Base-by-base conservation (phyloP, 805 yeast species). In the Zygosaccharomyces lentus region DNA sequence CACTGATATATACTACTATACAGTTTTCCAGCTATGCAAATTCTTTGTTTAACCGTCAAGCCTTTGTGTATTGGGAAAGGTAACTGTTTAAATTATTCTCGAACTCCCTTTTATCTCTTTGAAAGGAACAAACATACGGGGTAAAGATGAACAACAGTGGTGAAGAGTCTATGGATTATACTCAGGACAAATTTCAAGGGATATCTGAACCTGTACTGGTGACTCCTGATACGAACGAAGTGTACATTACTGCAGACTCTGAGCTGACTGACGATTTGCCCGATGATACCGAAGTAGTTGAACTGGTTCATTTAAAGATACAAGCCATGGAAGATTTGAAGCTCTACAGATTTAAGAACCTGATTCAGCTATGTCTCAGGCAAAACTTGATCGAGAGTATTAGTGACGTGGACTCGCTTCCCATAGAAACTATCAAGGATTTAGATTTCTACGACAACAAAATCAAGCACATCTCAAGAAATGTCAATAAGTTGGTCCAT, bases 371-470 rank as follows among this genome's bases (percentile, higher is more conserved):
- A 16, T 84, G 89, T 50, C 71, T 93, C 48, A 77, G 99, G 61
- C 96, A 89, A 59, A 93, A 93, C 64, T 69, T 88, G 52, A 71
- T 93, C 32, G 81, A 84, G 24, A 76, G 84, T n/a, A 73, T 90
- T 31, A 75, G 80, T 36, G 89, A 81, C 8, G 69, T 91, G 15
- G 89, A 89, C 47, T 69, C 68, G 9, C 58, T 84, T 8, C 78
- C 79, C 13, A 71, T 67, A 32, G 78, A 74, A 1, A 71, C 73
- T 0, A 56, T 93, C 55, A 85, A 78, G 53, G 93, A 88, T 49
- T 68, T 93, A 48, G 99, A 93, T 65, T 72, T 90, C 26, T 93
- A 93, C 62, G 99, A 93, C 66, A 93, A 93, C 66, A 72, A 96
- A 56, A 84, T 93, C 57, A 81, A 82, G 53, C 96, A 89, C 61